Conservation (phyloP, 805 yeast species). For the Cyberlindnera samutprakarnensis region DNA sequence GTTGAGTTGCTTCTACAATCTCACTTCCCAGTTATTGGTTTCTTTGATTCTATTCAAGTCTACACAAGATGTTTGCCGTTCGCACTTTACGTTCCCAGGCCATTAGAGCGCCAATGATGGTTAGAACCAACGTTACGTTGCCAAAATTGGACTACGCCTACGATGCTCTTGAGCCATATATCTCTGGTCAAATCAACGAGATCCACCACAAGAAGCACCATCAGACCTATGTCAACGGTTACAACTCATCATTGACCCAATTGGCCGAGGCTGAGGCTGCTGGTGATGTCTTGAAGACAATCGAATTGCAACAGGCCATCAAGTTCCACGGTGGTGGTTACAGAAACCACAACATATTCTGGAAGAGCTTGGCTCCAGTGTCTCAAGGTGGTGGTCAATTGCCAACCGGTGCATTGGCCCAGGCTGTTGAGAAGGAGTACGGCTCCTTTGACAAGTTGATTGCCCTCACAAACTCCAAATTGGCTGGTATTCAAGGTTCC, state of each 20-base stretch:
- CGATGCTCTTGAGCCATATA: slow-evolving; percentile 79
- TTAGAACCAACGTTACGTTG: slow-evolving; percentile 60
- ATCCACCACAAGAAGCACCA: slow-evolving; percentile 86
- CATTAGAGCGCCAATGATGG: slow-evolving; percentile 14
- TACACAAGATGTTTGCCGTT: slow-evolving; percentile 18
- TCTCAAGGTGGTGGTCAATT: slow-evolving; percentile 70
- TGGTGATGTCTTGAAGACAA: slow-evolving; percentile 51
- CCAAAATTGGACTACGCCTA: slow-evolving; percentile 83
- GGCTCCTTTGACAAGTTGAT: slow-evolving; percentile 70
- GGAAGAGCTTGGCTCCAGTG: slow-evolving; percentile 80
- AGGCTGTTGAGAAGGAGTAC: slow-evolving; percentile 54
- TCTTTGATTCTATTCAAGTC: not conserved
- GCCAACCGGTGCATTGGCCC: slow-evolving; percentile 47
- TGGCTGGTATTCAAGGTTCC: slow-evolving; percentile 89
- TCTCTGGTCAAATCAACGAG: slow-evolving; percentile 82
- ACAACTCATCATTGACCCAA: slow-evolving; percentile 72
- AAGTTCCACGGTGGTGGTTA: slow-evolving; percentile 93
- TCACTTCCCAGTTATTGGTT: not conserved
- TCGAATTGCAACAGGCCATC: slow-evolving; percentile 63
- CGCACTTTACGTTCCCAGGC: slow-evolving; percentile 20
- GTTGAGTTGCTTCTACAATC: no score
- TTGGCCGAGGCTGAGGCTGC: slow-evolving; percentile 53
- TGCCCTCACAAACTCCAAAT: slow-evolving; percentile 51
- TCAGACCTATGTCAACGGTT: slow-evolving; percentile 84
- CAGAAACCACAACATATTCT: slow-evolving; percentile 78